phyloP scores from a whole-genome alignment of 1,139 yeast species.

The Kluyveromyces sp. region DNA sequence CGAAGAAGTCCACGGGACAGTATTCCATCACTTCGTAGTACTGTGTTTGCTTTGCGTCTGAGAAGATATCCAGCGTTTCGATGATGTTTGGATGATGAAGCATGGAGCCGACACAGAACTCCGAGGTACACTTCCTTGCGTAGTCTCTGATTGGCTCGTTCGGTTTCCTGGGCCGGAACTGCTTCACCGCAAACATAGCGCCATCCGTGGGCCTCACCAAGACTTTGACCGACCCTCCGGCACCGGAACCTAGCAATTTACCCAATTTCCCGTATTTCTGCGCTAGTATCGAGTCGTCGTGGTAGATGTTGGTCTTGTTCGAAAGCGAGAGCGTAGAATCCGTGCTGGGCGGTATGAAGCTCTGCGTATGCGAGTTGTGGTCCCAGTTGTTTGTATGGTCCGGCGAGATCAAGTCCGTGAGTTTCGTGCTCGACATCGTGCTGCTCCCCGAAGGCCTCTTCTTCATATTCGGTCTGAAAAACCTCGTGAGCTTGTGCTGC shows the following conservation, averaged over 20 bases:
- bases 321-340: conserved; percentile 32
- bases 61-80: conserved; percentile 76
- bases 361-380: conserved; percentile 29
- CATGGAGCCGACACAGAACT: conserved; percentile 94
- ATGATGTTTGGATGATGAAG: conserved; percentile 90
- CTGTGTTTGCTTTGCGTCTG: conserved; percentile 68
- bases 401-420: conserved; percentile 10
- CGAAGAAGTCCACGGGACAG: conserved; percentile 93
- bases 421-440: conserved; percentile 5
- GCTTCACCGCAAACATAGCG: conserved; percentile 92
- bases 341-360: conserved; percentile 33
- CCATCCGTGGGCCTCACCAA: conserved; percentile 75
- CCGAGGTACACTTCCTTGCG: conserved; percentile 92
- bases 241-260: conserved; percentile 89
- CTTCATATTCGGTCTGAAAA: conserved; percentile 39
- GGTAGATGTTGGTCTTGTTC: conserved; percentile 36
- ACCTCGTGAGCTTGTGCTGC: conserved; percentile 52
- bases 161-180: conserved; percentile 78
- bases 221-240: conserved; percentile 93
- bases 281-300: conserved; percentile 58
- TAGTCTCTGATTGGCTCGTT: conserved; percentile 86
- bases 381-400: conserved; percentile 13
- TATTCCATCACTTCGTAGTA: conserved; percentile 97
- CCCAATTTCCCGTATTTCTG: conserved; percentile 88
- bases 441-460: conserved; percentile 15